Conservation (phyloP, 768 basidiomycete species). For the Neoboletus subvelutipes region DNA sequence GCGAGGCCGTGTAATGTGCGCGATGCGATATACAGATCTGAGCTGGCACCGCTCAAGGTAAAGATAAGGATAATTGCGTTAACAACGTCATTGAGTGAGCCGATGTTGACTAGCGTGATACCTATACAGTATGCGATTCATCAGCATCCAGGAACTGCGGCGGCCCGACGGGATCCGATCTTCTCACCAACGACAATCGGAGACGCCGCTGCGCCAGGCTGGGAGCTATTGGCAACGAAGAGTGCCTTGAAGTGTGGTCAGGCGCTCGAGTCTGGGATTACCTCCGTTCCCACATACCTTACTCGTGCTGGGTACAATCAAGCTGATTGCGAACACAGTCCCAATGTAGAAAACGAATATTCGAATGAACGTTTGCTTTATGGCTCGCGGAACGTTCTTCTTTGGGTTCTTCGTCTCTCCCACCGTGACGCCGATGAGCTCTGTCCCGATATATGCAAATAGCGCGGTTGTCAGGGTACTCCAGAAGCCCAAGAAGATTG, state of each 20-base stretch:
- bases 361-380: constrained; percentile 61
- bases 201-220: constrained; percentile 54
- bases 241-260: constrained; percentile 16
- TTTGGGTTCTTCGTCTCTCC: constrained; percentile 67
- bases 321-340: constrained; percentile 68
- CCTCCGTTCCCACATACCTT: constrained; percentile 39
- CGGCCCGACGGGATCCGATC: constrained; percentile 25
- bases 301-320: constrained; percentile 65
- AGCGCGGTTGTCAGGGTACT: constrained; percentile 67
- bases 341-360: constrained; percentile 66
- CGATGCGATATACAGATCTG: constrained; percentile 59
- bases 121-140: background rate
- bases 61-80: constrained; percentile 60
- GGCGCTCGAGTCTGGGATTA: constrained; percentile 11
- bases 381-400: constrained; percentile 72
- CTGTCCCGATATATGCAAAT: constrained; percentile 75
- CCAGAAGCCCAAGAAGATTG: constrained; percentile 72
- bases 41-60: constrained; percentile 63
- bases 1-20: constrained; percentile 55
- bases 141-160: background rate
- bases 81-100: constrained; percentile 52
- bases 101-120: constrained; percentile 48
- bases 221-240: constrained; percentile 40
- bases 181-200: constrained; percentile 60
- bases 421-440: constrained; percentile 69